phyloP scores from a whole-genome alignment of 805 yeast species.

The Candida krabiensis region DNA sequence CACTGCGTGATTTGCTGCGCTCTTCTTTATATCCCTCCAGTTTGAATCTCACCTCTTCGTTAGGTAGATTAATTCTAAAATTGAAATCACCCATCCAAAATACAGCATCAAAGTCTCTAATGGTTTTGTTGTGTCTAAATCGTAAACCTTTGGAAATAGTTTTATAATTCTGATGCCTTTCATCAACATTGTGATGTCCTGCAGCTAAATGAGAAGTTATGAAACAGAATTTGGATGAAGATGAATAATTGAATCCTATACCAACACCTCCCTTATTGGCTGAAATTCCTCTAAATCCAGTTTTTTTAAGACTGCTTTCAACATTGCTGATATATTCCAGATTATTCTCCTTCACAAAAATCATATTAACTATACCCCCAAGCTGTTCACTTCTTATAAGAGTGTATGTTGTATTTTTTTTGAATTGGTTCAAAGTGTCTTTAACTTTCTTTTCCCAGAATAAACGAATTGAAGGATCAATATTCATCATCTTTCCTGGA shows the following conservation, averaged over 20 bases:
- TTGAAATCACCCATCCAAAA: conserved; percentile 96
- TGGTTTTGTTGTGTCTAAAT: conserved; percentile 56
- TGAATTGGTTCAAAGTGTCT: conserved; percentile 39
- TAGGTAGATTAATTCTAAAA: conserved; percentile 71
- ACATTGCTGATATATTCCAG: conserved; percentile 55
- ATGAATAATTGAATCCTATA: conserved; percentile 50
- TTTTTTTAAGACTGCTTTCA: conserved; percentile 76
- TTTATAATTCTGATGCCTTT: conserved; percentile 84
- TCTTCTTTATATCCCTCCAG: conserved; percentile 8
- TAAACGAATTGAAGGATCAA: conserved; percentile 60
- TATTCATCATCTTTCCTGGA: conserved; percentile 78
- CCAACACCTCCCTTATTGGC: conserved; percentile 62
- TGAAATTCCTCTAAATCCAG: conserved; percentile 92
- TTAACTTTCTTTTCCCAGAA: conserved; percentile 69
- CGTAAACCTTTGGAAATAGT: conserved; percentile 69
- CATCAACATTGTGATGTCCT: conserved; percentile 76
- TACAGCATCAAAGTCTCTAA: conserved; percentile 77
- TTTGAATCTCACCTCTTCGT: conserved; percentile 61
- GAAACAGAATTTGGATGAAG: conserved; percentile 68
- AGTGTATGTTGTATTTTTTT: conserved; percentile 34
- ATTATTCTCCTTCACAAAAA: conserved; percentile 61
- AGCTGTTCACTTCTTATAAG: conserved; percentile 75
- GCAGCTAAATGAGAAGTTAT: conserved; percentile 92
- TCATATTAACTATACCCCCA: conserved; percentile 77
- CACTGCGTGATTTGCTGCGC: too few relatives aligned